These are phyloP conservation scores for Rhazya stricta DNA, from an alignment of 257 asterid genomes.

Conservation along the genomic window DNA sequence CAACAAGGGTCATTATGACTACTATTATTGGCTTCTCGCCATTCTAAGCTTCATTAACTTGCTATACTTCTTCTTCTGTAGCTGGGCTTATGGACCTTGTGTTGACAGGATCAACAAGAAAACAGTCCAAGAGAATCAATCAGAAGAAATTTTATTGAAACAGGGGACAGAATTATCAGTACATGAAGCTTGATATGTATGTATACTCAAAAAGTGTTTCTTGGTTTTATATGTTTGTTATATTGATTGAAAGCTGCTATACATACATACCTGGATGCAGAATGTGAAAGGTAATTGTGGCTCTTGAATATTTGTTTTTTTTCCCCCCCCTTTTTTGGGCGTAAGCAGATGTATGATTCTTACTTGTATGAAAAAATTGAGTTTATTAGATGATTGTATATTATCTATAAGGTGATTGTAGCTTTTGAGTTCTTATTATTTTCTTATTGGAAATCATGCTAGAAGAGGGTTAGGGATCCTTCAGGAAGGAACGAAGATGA, in stretches of 20 bases:
- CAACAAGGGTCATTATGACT: conserved; percentile 51
- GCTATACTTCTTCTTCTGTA: conserved; percentile 40
- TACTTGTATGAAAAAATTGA: neutral
- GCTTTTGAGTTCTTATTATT: neutral
- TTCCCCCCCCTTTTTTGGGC: no score
- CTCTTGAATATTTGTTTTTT: neutral
- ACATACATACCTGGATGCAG: neutral
- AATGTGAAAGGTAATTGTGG: neutral
- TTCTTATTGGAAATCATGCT: no score
- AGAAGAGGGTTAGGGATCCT: neutral
- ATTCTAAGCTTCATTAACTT: conserved; percentile 32
- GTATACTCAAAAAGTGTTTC: neutral
- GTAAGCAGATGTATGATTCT: neutral
- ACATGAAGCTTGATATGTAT: neutral
- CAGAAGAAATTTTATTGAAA: conserved; percentile 16
- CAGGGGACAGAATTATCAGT: neutral
- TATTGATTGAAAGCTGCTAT: conserved; percentile 1
- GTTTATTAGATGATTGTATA: neutral
- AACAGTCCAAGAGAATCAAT: conserved; percentile 18
- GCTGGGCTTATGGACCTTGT: conserved; percentile 56
- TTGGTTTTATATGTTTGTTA: neutral
- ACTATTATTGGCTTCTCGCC: conserved; percentile 59
- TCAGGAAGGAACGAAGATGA: neutral
- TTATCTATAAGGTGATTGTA: no score
- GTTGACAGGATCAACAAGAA: conserved; percentile 20